A percentile compares a stretch with the other conserved stretches of the same genome.
Evolutionary conservation across 495 filamentous ascomycete genomes (phyloP).

Genomic region (Opeltia flavorubescens): DNA sequence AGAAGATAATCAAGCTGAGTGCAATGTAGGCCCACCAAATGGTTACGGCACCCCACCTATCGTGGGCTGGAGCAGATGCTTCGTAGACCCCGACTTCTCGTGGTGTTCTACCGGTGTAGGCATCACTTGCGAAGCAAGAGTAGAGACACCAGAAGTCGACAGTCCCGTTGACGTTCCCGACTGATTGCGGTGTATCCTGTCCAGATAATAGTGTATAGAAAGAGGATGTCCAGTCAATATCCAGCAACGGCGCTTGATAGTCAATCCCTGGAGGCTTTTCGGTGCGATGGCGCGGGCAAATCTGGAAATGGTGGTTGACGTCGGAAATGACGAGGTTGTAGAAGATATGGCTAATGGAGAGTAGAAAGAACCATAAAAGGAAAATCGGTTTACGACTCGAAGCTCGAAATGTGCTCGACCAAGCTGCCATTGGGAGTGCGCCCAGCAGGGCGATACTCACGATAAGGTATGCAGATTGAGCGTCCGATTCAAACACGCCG

Average conservation of each 20-base stretch:
- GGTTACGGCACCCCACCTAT: not conserved
- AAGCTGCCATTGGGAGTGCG: conserved; percentile 7
- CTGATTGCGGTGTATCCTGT: not conserved
- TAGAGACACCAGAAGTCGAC: too few relatives aligned
- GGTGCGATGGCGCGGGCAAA: not conserved
- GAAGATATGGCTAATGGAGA: conserved; percentile 1
- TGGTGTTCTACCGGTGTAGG: not conserved
- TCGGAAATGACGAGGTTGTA: not conserved
- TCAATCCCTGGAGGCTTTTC: conserved; percentile 1
- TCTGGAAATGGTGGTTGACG: not conserved
- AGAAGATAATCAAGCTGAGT: conserved; percentile 2
- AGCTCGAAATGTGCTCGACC: conserved; percentile 4
- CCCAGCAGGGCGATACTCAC: conserved; percentile 2
- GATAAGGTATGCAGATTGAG: not conserved
- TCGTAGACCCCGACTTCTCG: not conserved
- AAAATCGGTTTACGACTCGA: conserved; percentile 2
- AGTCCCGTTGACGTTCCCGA: not conserved
- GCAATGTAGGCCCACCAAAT: conserved; percentile 4
- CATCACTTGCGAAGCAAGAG: conserved; percentile 7
- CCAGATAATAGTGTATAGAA: conserved; percentile 1
- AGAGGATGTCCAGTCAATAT: conserved; percentile 2
- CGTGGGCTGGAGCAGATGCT: not conserved
- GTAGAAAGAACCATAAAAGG: not conserved
- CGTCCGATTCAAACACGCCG: not conserved
- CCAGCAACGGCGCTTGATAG: conserved; percentile 1